A percentile compares a stretch with the other conserved stretches of the same genome.
Evolutionary conservation across 169 alveolate genomes (phyloP).

Genomic region (Cryptosporidium canis): DNA sequence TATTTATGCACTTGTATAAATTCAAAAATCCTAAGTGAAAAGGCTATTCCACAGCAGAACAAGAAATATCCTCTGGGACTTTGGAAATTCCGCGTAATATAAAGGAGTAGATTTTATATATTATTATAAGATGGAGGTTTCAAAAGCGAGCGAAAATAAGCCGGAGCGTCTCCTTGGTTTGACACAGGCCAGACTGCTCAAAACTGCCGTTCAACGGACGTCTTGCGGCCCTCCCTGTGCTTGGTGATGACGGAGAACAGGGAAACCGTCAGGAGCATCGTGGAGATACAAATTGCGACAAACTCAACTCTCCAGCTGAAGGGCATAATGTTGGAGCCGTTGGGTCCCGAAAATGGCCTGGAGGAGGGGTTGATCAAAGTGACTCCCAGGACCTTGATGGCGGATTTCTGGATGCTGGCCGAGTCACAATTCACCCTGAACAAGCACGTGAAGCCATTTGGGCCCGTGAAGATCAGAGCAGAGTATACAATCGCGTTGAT

Average conservation of each 20-base stretch:
- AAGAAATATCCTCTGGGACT: background rate
- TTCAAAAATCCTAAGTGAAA: background rate
- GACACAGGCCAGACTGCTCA: background rate
- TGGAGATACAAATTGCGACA: background rate
- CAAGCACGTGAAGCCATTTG: slow-evolving; percentile 84
- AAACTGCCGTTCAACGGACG: slow-evolving; percentile 10
- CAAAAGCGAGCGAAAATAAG: background rate
- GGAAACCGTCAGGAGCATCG: background rate
- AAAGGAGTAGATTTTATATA: background rate
- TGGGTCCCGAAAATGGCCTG: slow-evolving; percentile 86
- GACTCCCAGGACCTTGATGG: slow-evolving; percentile 80
- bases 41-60: background rate
- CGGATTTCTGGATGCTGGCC: slow-evolving; percentile 80
- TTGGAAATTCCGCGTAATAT: background rate
- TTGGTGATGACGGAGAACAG: slow-evolving; percentile 37
- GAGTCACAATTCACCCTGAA: slow-evolving; percentile 90
- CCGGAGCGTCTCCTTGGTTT: background rate
- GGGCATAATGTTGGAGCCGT: slow-evolving; percentile 81
- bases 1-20: background rate
- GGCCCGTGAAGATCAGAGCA: slow-evolving; percentile 81
- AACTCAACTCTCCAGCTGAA: slow-evolving; percentile 66
- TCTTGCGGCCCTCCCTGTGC: slow-evolving; percentile 37
- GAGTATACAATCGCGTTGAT: slow-evolving; percentile 3
- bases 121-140: background rate
- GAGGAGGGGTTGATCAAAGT: slow-evolving; percentile 85